Evolutionary conservation across 2,329 filamentous ascomycete genomes (phyloP).

Genomic region (Mollisia scopiformis): DNA sequence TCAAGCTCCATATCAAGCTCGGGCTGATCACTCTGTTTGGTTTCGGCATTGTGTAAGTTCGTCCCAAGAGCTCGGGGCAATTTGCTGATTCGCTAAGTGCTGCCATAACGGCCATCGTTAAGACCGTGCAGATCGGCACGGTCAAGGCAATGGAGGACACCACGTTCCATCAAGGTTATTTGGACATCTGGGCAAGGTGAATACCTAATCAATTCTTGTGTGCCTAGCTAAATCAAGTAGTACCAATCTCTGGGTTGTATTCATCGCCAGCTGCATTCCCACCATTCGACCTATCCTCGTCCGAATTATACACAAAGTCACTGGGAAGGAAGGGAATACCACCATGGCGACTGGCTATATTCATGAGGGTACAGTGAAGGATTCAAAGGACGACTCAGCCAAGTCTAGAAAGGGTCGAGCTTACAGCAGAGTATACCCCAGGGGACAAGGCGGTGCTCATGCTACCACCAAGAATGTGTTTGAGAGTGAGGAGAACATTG

Average conservation of each 20-base stretch:
- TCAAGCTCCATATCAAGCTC: conserved; percentile 17
- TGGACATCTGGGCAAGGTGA: conserved; percentile 14
- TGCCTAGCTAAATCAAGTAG: conserved; percentile 17
- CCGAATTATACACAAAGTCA: conserved; percentile 17
- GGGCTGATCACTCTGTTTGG: conserved; percentile 17
- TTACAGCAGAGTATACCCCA: conserved; percentile 15
- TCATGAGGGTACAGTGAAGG: conserved; percentile 15
- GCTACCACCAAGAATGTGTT: conserved; percentile 11
- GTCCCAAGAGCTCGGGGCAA: conserved; percentile 9
- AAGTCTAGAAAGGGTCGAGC: conserved; percentile 12
- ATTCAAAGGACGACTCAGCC: conserved; percentile 10
- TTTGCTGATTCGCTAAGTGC: conserved; percentile 15
- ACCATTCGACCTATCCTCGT: conserved; percentile 19
- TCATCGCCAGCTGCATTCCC: conserved; percentile 20
- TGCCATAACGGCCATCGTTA: conserved; percentile 16
- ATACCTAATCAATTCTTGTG: conserved; percentile 8
- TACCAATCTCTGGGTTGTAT: conserved; percentile 20
- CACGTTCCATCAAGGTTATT: conserved; percentile 16
- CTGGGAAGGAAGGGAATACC: conserved; percentile 15
- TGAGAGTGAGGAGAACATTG: conserved; percentile 17
- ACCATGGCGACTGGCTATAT: conserved; percentile 13
- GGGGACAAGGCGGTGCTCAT: conserved; percentile 11
- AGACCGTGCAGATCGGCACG: conserved; percentile 14
- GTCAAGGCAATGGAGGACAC: conserved; percentile 15
- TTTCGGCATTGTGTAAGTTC: conserved; percentile 18